phyloP scores from a whole-genome alignment of 2,329 filamentous ascomycete genomes.

The Claviceps fusiformis region DNA sequence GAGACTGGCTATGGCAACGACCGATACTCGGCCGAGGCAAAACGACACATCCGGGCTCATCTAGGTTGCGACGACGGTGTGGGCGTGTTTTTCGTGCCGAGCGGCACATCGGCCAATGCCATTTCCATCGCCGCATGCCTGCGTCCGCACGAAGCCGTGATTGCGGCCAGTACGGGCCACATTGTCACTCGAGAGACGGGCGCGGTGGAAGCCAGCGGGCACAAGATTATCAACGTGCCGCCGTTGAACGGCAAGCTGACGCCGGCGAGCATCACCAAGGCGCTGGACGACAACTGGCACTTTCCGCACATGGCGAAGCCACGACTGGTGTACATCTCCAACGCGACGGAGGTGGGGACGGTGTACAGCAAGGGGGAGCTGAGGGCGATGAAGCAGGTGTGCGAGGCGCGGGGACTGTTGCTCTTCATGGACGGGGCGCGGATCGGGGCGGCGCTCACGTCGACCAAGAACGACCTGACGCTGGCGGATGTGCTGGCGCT shows the following conservation, averaged over 20 bases:
- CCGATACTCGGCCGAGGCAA: constrained; percentile 27
- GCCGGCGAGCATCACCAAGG: constrained; percentile 24
- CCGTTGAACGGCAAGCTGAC: constrained; percentile 34
- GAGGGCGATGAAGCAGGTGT: constrained; percentile 26
- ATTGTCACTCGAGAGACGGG: constrained; percentile 36
- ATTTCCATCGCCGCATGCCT: constrained; percentile 38
- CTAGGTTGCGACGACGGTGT: constrained; percentile 26
- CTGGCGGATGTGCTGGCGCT: constrained; percentile 30
- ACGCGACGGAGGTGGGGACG: constrained; percentile 36
- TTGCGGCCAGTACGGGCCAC: constrained; percentile 35
- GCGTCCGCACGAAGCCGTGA: constrained; percentile 35
- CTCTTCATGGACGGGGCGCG: constrained; percentile 36
- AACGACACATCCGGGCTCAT: constrained; percentile 25
- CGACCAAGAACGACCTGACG: constrained; percentile 27
- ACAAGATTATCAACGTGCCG: constrained; percentile 36
- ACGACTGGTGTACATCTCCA: constrained; percentile 36
- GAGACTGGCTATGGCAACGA: constrained; percentile 34
- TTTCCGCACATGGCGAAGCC: constrained; percentile 39
- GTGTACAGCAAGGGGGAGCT: constrained; percentile 31
- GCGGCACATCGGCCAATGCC: constrained; percentile 36
- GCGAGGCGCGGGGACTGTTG: constrained; percentile 26
- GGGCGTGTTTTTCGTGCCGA: constrained; percentile 36
- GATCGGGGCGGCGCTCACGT: constrained; percentile 28
- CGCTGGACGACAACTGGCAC: constrained; percentile 33
- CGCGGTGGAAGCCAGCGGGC: constrained; percentile 35